Conservation (phyloP, 2,329 filamentous ascomycete genomes). For the Aspergillus quadricinctus region DNA sequence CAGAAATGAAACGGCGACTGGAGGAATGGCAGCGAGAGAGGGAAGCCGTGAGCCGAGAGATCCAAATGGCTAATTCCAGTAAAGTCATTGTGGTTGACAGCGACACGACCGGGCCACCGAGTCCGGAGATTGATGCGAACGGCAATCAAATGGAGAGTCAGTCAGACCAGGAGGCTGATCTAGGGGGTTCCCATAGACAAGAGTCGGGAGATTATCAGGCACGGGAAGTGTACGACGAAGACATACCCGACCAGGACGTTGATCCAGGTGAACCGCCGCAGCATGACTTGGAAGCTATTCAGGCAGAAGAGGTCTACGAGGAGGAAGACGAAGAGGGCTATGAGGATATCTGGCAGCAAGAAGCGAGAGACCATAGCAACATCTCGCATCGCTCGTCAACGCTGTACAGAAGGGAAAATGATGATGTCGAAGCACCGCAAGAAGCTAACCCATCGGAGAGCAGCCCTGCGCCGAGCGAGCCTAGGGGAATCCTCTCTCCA, state of each 20-base stretch:
- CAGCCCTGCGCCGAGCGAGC: slow-evolving; percentile 19
- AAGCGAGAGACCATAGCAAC: slow-evolving; percentile 36
- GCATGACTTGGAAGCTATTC: neutral
- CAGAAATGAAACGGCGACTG: slow-evolving; percentile 31
- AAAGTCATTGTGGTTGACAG: slow-evolving; percentile 44
- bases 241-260: neutral
- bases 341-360: slow-evolving; percentile 47
- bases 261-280: neutral
- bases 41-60: slow-evolving; percentile 41
- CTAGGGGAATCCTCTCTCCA: slow-evolving; percentile 23
- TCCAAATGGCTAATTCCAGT: slow-evolving; percentile 39
- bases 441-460: slow-evolving; percentile 31
- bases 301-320: slow-evolving; percentile 11
- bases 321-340: slow-evolving; percentile 33
- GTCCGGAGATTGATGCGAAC: slow-evolving; percentile 1
- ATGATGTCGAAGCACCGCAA: slow-evolving; percentile 19
- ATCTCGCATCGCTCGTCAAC: slow-evolving; percentile 23
- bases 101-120: slow-evolving; percentile 24
- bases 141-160: slow-evolving; percentile 2
- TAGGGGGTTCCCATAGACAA: neutral
- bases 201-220: neutral
- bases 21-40: slow-evolving; percentile 44
- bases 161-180: slow-evolving; percentile 1
- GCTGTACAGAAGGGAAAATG: slow-evolving; percentile 10
- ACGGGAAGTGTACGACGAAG: neutral